Base-by-base conservation (phyloP, 2,329 filamentous ascomycete genomes). In the Colletotrichum sp. region DNA sequence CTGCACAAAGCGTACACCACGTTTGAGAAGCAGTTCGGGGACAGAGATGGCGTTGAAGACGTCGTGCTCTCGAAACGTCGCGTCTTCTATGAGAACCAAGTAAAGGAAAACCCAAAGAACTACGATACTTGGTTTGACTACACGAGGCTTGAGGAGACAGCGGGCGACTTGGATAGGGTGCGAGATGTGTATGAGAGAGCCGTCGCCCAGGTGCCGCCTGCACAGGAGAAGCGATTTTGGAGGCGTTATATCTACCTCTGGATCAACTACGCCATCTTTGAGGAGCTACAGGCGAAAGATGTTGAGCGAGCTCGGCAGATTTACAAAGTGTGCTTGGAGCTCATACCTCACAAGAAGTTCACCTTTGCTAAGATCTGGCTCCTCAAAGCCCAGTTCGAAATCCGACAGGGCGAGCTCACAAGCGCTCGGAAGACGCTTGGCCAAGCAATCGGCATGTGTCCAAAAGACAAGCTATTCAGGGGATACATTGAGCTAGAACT, bases 121-220 rank as follows among this genome's bases (percentile, higher is more conserved):
- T 99, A 99, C 87, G 97, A 99, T 82, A 91, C 93, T 15, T 99
- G 97, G 97, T 96, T 99, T 80, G 97, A 99, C 85, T 98, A 96
- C 84, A 96, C 96, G 30, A 91, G 95, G 9, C 87, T 99, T 8
- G 97, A 99, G 84, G 97, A 99, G 85, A 92, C 92, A 0, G 93
- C 95, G 1, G 95, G 95, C 10, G 95, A 98, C 82, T 87, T 91
- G 1, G 96, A 98, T 78, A 92, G 95, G 57, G 93, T 98, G 2
- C 92, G 97, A 39, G 97, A 99, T 79, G 93, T 98, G 16, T 99
- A 99, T 85, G 97, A 99, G 86, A 92, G 96, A 80, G 97, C 97
- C 3, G 98, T 99, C 80, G 96, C 97, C 7, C 96, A 99, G 82
- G 92, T 99, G 16, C 97, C 97, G 3, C 96, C 97, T 0, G 98